These are phyloP conservation scores for Plasmodium vivax DNA, from an alignment of 169 alveolate genomes.

Conservation along the genomic window DNA sequence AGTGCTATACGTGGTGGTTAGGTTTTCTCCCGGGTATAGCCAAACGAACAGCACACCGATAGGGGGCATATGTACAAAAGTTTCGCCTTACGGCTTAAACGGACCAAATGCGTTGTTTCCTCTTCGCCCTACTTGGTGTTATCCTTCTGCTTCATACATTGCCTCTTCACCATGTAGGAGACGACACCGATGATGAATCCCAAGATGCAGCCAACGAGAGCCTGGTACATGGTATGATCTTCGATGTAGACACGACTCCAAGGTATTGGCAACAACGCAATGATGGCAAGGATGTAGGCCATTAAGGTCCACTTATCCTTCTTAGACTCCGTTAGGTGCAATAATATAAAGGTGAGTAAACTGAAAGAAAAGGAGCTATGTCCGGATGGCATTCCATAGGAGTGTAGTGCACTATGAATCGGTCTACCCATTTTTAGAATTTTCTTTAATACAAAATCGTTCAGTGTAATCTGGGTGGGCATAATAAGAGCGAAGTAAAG, in stretches of 20 bases:
- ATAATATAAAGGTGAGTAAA: slow-evolving; percentile 68
- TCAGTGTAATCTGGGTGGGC: slow-evolving; percentile 4
- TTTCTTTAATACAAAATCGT: slow-evolving; percentile 73
- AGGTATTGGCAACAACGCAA: slow-evolving; percentile 75
- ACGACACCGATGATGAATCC: slow-evolving; percentile 21
- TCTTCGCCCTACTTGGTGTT: background rate
- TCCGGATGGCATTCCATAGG: slow-evolving; percentile 81
- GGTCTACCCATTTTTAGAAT: slow-evolving; percentile 76
- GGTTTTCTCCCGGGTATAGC: background rate
- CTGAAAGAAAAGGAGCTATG: slow-evolving; percentile 75
- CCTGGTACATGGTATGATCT: slow-evolving; percentile 78
- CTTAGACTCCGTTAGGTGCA: slow-evolving; percentile 35
- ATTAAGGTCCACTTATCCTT: slow-evolving; percentile 75
- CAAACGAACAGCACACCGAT: background rate
- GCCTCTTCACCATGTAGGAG: background rate
- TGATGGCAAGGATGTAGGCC: slow-evolving; percentile 13
- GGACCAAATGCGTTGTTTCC: background rate
- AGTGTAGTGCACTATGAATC: slow-evolving; percentile 74
- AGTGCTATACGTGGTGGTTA: background rate
- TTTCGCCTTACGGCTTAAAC: background rate
- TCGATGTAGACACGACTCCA: slow-evolving; percentile 79
- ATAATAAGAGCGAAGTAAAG: slow-evolving; percentile 2
- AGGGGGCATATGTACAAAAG: background rate
- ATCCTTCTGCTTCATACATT: background rate
- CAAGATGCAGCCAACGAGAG: slow-evolving; percentile 71